These are phyloP conservation scores for Arthrobotrys sphaeroides DNA, from an alignment of 2,329 filamentous ascomycete species.

Conservation along the genomic window DNA sequence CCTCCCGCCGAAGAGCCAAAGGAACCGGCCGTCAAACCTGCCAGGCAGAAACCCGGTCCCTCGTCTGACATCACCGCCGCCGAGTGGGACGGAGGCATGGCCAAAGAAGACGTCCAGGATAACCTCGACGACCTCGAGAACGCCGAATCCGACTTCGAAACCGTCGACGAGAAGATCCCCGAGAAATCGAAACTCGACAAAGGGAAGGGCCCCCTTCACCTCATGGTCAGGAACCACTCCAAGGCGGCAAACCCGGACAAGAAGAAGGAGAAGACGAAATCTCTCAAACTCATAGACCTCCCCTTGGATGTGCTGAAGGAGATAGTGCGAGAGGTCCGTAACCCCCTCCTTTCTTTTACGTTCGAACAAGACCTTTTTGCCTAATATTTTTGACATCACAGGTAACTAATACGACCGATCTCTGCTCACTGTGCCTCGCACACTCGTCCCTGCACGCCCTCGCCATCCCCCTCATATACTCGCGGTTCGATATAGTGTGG, in stretches of 20 bases:
- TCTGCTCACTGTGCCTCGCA: constrained; percentile 79
- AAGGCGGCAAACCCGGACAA: constrained; percentile 27
- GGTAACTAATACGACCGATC: constrained; percentile 83
- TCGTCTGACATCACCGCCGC: constrained; percentile 51
- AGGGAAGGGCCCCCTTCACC: constrained; percentile 40
- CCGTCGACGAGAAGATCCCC: constrained; percentile 13
- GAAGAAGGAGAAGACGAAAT: constrained; percentile 59
- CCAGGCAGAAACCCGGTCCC: constrained; percentile 43
- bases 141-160: constrained; percentile 48
- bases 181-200: constrained; percentile 41
- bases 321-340: constrained; percentile 77
- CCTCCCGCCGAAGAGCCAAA: constrained; percentile 8
- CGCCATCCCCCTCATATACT: constrained; percentile 81
- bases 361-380: not conserved
- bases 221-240: constrained; percentile 17
- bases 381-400: constrained; percentile 60
- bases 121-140: constrained; percentile 51
- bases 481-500: constrained; percentile 88
- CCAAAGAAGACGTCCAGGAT: constrained; percentile 49
- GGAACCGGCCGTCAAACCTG: not conserved
- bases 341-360: not conserved
- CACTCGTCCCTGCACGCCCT: constrained; percentile 80
- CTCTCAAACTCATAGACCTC: constrained; percentile 75
- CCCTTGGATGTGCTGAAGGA: constrained; percentile 80
- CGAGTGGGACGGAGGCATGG: constrained; percentile 53